Evolutionary conservation across 768 basidiomycete genomes (phyloP), one percentile per base, ranked within the genome.

Genomic region (Termitomyces sp.): DNA sequence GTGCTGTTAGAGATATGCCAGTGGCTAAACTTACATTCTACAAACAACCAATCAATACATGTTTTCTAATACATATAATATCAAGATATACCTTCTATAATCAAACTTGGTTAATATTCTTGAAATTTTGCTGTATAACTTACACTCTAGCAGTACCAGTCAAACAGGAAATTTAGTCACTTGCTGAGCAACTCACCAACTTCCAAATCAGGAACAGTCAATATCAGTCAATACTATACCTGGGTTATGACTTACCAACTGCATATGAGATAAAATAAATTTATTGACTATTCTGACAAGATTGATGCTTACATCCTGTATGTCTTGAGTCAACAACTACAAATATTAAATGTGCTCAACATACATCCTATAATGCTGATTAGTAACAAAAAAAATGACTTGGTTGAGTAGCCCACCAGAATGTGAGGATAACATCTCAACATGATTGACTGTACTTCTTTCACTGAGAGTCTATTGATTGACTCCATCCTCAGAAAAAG

Each of bases 361-460:
- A 50, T 30, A 50, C 57, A 45, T 49, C 53, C 52, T 58, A 21
- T 35, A 0, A 5, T 28, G 14, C 30, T 19, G 9, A 35, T 48
- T 21, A 28, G 9, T 17, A 41, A 7, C 31, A 33, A 33, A 33
- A 9, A 31, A 46, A 38, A 35, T 21, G n/a, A 43, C 7, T 9
- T 8, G 26, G 31, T 5, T 15, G 47, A 15, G 5, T 33, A 35
- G 35, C 57, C 40, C 40, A 61, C 60, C 15, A 61, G 35, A 40
- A 61, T 52, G 33, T 61, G 60, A 7, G 60, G 60, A 44, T 61
- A 61, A 45, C 54, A 61, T 30, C 40, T 33, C 21, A 61, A 35
- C 19, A 58, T 46, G 5, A 52, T 53, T 11, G 54, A 40, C 11
- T 58, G 50, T 11, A 56, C 47, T 37, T 58, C 57, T 31, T 61